These are phyloP conservation scores for Barnettozyma botsteinii DNA, from an alignment of 805 yeast species.

Conservation along the genomic window DNA sequence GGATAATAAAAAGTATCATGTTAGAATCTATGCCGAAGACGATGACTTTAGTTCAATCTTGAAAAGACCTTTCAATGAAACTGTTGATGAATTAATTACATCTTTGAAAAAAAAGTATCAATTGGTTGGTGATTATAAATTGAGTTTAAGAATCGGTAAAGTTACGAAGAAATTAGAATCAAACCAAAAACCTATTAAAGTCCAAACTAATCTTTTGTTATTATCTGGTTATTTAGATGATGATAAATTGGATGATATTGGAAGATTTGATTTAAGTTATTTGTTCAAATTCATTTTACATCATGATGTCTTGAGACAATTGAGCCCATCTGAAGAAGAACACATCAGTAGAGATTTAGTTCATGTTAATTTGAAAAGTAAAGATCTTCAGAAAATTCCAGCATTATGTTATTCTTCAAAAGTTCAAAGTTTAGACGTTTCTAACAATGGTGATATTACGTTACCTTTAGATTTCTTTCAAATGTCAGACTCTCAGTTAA, in stretches of 20 bases:
- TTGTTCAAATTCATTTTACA: conserved; percentile 75
- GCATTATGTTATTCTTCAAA: conserved; percentile 76
- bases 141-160: conserved; percentile 72
- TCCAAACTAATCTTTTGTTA: conserved; percentile 66
- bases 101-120: conserved; percentile 73
- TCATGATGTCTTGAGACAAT: conserved; percentile 51
- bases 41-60: conserved; percentile 79
- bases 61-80: conserved; percentile 70
- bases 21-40: conserved; percentile 77
- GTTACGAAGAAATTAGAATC: conserved; percentile 66
- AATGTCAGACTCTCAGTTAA: conserved; percentile 61
- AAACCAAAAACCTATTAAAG: conserved; percentile 69
- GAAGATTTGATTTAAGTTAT: conserved; percentile 78
- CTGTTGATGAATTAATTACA: conserved; percentile 67
- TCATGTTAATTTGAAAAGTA: conserved; percentile 64
- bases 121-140: conserved; percentile 63
- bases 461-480: conserved; percentile 84
- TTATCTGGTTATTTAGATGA: conserved; percentile 73
- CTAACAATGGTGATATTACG: conserved; percentile 80
- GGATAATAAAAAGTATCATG: conserved; percentile 34
- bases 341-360: conserved; percentile 58
- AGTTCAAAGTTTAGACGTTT: conserved; percentile 74
- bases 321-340: conserved; percentile 67
- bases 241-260: conserved; percentile 74
- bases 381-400: conserved; percentile 80